Conservation (phyloP, 78 protist species). For the Trichosphaerium sp. region DNA sequence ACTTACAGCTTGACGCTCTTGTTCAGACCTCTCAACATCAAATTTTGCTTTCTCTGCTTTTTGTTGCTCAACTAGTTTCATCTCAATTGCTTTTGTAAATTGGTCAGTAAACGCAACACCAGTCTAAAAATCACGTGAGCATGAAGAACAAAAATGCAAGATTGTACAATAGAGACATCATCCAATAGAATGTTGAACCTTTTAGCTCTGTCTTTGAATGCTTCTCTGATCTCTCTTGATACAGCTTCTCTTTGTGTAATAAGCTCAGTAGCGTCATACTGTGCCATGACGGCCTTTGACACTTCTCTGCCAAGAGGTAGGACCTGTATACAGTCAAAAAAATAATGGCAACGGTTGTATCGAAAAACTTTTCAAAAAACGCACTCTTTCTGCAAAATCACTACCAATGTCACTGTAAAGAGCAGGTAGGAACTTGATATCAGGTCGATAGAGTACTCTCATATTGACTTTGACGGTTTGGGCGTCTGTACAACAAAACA, state of each 20-base stretch:
- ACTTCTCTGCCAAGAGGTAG: constrained; percentile 58
- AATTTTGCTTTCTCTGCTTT: constrained; percentile 53
- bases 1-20: constrained; percentile 50
- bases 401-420: constrained; percentile 32
- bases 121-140: background rate
- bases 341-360: too few relatives aligned
- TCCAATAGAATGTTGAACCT: constrained; percentile 43
- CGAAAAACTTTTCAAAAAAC: too few relatives aligned
- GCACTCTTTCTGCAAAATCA: constrained; percentile 49
- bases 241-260: constrained; percentile 64
- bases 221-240: constrained; percentile 46
- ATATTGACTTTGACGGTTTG: constrained; percentile 33
- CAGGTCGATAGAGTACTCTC: constrained; percentile 45
- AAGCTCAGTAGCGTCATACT: constrained; percentile 54
- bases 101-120: constrained; percentile 42
- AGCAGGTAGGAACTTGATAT: constrained; percentile 15
- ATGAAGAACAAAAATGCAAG: background rate
- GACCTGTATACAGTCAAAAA: too few relatives aligned
- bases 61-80: constrained; percentile 60
- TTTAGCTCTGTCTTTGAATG: constrained; percentile 33
- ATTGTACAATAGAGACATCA: constrained; percentile 45
- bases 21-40: constrained; percentile 48
- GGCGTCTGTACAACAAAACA: constrained; percentile 12
- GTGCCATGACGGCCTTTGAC: constrained; percentile 58
- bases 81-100: constrained; percentile 51